Evolutionary conservation across 495 filamentous ascomycete species (phyloP).

Genomic region (Xylaria longipes): DNA sequence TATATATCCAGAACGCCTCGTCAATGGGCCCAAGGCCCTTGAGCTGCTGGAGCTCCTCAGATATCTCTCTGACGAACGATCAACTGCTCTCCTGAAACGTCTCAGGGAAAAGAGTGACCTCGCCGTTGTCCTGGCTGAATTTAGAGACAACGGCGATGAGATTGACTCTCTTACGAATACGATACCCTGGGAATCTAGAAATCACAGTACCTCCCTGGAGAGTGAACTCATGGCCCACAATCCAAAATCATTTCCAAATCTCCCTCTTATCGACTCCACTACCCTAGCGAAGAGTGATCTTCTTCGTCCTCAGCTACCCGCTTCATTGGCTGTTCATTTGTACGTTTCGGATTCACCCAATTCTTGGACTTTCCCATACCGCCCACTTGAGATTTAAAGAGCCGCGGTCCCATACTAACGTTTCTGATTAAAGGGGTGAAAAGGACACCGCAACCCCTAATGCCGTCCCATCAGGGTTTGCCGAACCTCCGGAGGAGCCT

Average conservation of each 20-base stretch:
- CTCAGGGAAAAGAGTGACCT: neutral
- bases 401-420: neutral
- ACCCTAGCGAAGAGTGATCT: slow-evolving; percentile 2
- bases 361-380: neutral
- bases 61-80: slow-evolving; percentile 4
- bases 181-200: no score
- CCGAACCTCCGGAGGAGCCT: neutral
- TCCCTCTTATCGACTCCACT: neutral
- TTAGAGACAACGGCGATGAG: neutral
- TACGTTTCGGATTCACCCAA: neutral
- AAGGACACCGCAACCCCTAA: neutral
- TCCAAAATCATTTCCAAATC: slow-evolving; percentile 13
- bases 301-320: neutral
- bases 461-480: neutral
- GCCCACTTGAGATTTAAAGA: neutral
- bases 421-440: neutral
- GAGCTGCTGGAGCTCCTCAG: slow-evolving; percentile 20
- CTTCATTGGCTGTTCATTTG: neutral
- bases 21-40: slow-evolving; percentile 14
- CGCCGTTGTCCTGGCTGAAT: neutral
- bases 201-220: slow-evolving; percentile 10
- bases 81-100: slow-evolving; percentile 13
- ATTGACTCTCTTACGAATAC: neutral
- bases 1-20: slow-evolving; percentile 13
- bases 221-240: slow-evolving; percentile 24